A percentile compares a stretch with the other conserved stretches of the same genome.
Conservation (phyloP, 495 filamentous ascomycete genomes). For the Terfezia claveryi region DNA sequence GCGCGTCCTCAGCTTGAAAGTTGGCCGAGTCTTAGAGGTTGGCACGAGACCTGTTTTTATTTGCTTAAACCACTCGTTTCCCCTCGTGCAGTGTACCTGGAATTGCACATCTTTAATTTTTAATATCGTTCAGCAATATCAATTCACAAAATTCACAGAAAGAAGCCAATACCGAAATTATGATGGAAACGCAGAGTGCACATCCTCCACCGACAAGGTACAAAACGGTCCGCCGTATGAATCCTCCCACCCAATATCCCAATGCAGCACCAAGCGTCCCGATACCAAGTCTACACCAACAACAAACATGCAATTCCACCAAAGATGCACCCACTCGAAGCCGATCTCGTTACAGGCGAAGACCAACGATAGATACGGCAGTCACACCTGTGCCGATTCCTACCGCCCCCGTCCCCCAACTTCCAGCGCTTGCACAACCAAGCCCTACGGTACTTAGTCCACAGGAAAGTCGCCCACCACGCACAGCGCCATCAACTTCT, state of each 20-base stretch:
- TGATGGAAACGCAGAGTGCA: background rate
- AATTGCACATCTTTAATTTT: too few species aligned
- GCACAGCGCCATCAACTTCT: too few species aligned
- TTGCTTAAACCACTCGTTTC: too few species aligned
- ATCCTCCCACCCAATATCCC: background rate
- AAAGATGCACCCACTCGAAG: background rate
- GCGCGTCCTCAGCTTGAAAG: background rate
- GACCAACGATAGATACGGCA: background rate
- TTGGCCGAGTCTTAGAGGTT: background rate
- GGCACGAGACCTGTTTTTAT: too few species aligned
- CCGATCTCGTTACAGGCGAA: background rate
- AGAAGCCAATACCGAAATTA: background rate
- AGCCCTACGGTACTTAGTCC: too few species aligned
- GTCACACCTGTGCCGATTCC: background rate
- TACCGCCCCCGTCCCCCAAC: background rate
- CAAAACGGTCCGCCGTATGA: background rate
- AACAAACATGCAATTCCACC: background rate
- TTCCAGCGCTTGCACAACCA: background rate
- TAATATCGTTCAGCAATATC: too few species aligned
- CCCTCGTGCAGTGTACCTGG: too few species aligned
- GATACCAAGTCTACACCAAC: background rate
- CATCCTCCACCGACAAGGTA: background rate
- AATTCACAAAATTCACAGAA: too few species aligned
- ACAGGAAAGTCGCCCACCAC: too few species aligned
- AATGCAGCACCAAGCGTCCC: background rate